Base-by-base conservation (phyloP, 1,139 yeast genomes). In the Nematodospora anomalae region DNA sequence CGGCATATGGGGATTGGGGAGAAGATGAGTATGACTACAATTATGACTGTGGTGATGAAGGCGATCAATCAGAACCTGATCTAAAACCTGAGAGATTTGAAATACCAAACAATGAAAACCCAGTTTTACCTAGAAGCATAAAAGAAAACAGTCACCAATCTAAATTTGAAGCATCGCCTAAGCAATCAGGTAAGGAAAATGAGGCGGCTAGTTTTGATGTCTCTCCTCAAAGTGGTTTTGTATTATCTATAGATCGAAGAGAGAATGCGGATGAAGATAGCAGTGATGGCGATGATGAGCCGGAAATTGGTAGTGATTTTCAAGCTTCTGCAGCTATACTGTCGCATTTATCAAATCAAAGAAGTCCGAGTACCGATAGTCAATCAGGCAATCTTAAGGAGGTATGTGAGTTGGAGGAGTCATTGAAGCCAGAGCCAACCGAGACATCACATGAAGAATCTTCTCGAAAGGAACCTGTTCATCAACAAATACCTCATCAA, bases 1-100 rank as follows among this genome's bases (percentile, higher is more conserved):
- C 81, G 3, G 62, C 72, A 12, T 79, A 78, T 48, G 83, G 83
- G 6, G 83, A 74, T 24, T 79, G 84, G 83, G 75, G 60, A 27
- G 74, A 69, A 34, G 67, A 60, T 37, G 66, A 60, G 30, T 57
- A 60, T 40, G 52, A 36, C 6, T 38, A 46, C 6, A 45, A 42
- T 8, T 41, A 33, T 18, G 26, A 35, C 8, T 39, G 38, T 6
- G 24, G 36, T 11, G 42, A 33, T 2, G 43, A 41, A 13, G 15
- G 16, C 3, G 6, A 12, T 14, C 10, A 21, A 12, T 32, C 25
- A 14, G 12, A 29, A 18, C 22, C 22, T 28, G 22, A 25, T 7
- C 30, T 32, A 11, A 11, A 35, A 8, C 40, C 44, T 11, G 35
- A 52, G 30, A 38, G 46, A 24, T 52, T 52, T 35, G 49, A 46